A percentile compares a stretch with the other conserved stretches of the same genome.
Evolutionary conservation across 352 stramenopile species (phyloP).

Genomic region (Globisporangium acanthophoron): DNA sequence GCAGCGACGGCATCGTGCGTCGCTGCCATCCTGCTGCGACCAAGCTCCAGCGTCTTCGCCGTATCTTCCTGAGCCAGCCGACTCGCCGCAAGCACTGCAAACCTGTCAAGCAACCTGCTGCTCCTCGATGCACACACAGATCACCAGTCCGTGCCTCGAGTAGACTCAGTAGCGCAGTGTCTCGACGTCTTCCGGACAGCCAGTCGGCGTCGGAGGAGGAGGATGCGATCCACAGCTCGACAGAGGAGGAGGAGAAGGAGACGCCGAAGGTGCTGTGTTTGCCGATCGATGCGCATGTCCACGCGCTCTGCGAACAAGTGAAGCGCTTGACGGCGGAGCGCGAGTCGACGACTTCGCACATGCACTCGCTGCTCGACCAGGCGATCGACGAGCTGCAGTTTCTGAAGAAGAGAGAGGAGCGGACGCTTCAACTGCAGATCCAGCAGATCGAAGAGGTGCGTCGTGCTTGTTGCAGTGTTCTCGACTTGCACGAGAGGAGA

Average conservation of each 20-base stretch:
- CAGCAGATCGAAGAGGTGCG: conserved; percentile 47
- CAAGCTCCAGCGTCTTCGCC: conserved; percentile 50
- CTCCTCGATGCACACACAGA: not conserved
- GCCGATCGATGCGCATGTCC: conserved; percentile 43
- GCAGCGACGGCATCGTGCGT: conserved; percentile 11
- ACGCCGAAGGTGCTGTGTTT: conserved; percentile 15
- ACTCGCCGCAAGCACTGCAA: conserved; percentile 5
- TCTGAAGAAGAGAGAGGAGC: conserved; percentile 47
- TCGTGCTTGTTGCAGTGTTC: not conserved
- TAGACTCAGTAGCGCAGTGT: not conserved
- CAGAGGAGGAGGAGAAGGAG: conserved; percentile 1
- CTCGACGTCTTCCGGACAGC: not conserved
- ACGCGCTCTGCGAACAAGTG: conserved; percentile 40
- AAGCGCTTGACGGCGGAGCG: conserved; percentile 35
- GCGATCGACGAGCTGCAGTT: conserved; percentile 53
- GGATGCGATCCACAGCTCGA: conserved; percentile 1
- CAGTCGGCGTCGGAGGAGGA: not conserved
- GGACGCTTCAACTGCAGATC: conserved; percentile 35
- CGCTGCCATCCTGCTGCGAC: conserved; percentile 20
- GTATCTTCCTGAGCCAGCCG: conserved; percentile 67
- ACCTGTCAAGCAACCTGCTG: not conserved
- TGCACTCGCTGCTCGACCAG: conserved; percentile 38
- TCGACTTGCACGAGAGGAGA: not conserved
- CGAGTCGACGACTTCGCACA: conserved; percentile 36
- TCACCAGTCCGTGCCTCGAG: not conserved